These are phyloP conservation scores for Diaporthe citrichinensis DNA, from an alignment of 2,329 filamentous ascomycete species.

Conservation along the genomic window DNA sequence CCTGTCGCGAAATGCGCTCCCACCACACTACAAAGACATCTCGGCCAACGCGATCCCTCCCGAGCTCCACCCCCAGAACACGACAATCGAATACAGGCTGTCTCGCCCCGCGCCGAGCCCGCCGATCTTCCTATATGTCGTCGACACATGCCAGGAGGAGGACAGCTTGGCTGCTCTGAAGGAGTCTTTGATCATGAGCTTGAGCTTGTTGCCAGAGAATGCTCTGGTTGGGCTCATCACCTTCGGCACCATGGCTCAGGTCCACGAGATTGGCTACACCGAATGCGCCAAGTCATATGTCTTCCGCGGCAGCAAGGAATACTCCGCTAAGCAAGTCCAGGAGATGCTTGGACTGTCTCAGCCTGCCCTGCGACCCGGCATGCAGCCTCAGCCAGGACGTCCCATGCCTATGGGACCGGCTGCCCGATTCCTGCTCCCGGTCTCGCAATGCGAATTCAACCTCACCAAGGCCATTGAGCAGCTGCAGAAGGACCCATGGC, in stretches of 20 bases:
- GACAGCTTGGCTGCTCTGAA: conserved; percentile 87
- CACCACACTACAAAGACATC: conserved; percentile 91
- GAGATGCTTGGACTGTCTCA: conserved; percentile 94
- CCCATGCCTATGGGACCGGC: conserved; percentile 84
- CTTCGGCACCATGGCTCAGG: conserved; percentile 95
- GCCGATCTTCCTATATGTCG: conserved; percentile 89
- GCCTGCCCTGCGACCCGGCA: conserved; percentile 79
- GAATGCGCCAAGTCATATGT: conserved; percentile 99
- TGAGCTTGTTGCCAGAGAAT: conserved; percentile 85
- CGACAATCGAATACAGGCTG: conserved; percentile 90
- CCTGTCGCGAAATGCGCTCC: conserved; percentile 84
- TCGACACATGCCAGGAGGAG: conserved; percentile 91
- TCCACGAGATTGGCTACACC: conserved; percentile 97
- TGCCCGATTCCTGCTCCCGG: conserved; percentile 91
- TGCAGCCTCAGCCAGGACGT: conserved; percentile 80
- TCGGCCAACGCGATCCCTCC: conserved; percentile 86
- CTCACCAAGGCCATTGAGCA: conserved; percentile 96
- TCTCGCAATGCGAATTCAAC: conserved; percentile 96
- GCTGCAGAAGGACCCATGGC: conserved; percentile 97
- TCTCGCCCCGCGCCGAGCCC: conserved; percentile 86
- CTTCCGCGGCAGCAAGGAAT: conserved; percentile 98
- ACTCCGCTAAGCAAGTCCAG: conserved; percentile 98
- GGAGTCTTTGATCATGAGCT: conserved; percentile 88
- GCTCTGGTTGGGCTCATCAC: conserved; percentile 87
- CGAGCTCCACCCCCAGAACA: conserved; percentile 85